Base-by-base conservation (phyloP, 768 basidiomycete genomes). In the Kondoa subrosea region DNA sequence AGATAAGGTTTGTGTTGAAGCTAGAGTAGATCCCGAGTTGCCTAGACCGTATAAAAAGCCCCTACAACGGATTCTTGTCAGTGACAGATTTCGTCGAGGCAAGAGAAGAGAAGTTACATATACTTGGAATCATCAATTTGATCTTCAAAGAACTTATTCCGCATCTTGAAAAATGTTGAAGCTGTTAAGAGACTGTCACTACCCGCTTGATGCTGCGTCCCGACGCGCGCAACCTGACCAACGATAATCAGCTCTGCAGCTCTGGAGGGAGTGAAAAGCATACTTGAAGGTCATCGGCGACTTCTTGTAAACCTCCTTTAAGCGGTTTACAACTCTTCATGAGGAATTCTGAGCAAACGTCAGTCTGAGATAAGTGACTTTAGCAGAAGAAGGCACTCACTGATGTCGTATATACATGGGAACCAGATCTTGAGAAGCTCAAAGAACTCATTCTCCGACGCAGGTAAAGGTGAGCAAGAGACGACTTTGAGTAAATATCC, bases 401-500 rank as follows among this genome's bases (percentile, higher is more conserved):
- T 99, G 81, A 97, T 91, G 78, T 99, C 95, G 77, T 95, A 97
- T 58, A 95, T 86, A 57, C 85, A 85, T 0, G 93, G 93, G 78
- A 99, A 97, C 93, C 95, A 97, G 71, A 84, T 85, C 68, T 80
- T 82, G 32, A 97, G 81, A 59, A 87, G 83, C 59, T 88, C 84
- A 76, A 96, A 95, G 80, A 97, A 97, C 3, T 83, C 82, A 70
- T 88, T 87, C 78, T 99, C 95, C 29, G 85, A 85, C 25, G 85
- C 85, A 8, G 95, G 95, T 68, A 97, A 79, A 58, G 91, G 88
- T 74, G 86, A 81, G 70, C 27, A 89, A 3, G 80, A 81, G 50
- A 99, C 82, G 56, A 97, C 83, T 77, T 93, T 95, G 77, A 99
- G 85, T 73, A 99, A 88, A 77, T 97, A 99, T 34, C 95, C 95